A percentile compares a stretch with the other conserved stretches of the same genome.
Evolutionary conservation across 192 early-diverging fungal genomes (phyloP).

Genomic region (Entomortierella beljakovae): DNA sequence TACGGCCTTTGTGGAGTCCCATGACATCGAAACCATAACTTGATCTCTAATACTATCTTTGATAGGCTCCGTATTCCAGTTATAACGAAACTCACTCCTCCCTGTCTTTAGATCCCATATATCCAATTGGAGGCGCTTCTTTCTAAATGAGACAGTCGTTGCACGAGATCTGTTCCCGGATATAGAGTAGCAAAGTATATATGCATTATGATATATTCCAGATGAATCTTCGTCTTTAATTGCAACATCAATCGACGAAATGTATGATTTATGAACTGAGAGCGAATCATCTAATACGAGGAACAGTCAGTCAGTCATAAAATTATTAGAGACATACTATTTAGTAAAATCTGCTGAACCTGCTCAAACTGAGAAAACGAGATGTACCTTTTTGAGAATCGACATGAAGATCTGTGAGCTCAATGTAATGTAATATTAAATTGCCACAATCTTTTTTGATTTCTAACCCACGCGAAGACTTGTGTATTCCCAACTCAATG

Average conservation of each 20-base stretch:
- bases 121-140: background rate
- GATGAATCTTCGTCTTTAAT: background rate
- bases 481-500: too few species aligned
- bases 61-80: too few species aligned
- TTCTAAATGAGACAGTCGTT: background rate
- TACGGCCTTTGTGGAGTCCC: background rate
- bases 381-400: too few species aligned
- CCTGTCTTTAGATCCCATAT: background rate
- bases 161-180: background rate
- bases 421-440: too few species aligned
- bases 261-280: background rate
- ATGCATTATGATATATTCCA: background rate
- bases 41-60: background rate
- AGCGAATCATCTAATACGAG: background rate
- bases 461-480: too few species aligned
- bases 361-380: too few species aligned
- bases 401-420: too few species aligned
- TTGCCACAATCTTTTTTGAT: too few species aligned
- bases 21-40: background rate
- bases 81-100: background rate
- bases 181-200: background rate
- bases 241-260: background rate
- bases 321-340: too few species aligned
- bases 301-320: too few species aligned
- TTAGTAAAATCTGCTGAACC: too few species aligned